These are phyloP conservation scores for Fennellomyces sp. DNA, from an alignment of 371 early-diverging fungal genomes.

Conservation along the genomic window DNA sequence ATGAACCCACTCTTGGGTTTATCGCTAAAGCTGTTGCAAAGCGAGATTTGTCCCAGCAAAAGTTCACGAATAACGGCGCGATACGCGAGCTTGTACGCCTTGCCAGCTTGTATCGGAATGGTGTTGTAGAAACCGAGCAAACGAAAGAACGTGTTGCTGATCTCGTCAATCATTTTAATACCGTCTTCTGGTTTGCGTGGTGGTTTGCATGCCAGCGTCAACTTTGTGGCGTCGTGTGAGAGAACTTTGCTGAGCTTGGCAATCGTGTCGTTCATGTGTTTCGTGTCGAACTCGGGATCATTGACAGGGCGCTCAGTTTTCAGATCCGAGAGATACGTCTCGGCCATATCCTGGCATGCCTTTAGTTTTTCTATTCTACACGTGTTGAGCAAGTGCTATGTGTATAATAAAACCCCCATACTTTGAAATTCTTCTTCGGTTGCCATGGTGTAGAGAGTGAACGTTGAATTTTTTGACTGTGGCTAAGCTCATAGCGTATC, in stretches of 20 bases:
- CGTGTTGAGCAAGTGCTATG: background rate
- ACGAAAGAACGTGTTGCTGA: conserved; percentile 43
- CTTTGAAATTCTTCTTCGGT: conserved; percentile 23
- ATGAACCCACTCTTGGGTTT: conserved; percentile 23
- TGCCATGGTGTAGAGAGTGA: conserved; percentile 15
- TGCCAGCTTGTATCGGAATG: conserved; percentile 27
- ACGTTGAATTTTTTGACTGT: too few species aligned
- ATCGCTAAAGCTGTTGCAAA: conserved; percentile 31
- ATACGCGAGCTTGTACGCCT: conserved; percentile 25
- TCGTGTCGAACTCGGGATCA: conserved; percentile 26
- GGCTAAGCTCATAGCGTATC: too few species aligned
- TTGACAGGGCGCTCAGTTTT: conserved; percentile 22
- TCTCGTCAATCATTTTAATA: conserved; percentile 37
- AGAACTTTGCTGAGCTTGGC: conserved; percentile 39
- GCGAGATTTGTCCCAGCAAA: conserved; percentile 25
- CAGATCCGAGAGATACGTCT: conserved; percentile 32
- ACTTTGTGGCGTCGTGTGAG: conserved; percentile 50
- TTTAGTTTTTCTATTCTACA: conserved; percentile 30
- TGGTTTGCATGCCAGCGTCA: conserved; percentile 52
- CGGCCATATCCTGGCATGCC: conserved; percentile 40
- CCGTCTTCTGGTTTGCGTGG: conserved; percentile 44
- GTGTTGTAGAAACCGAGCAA: conserved; percentile 43
- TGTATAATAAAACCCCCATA: background rate
- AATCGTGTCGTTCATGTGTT: conserved; percentile 31
- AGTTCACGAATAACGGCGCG: conserved; percentile 18